Evolutionary conservation across 2,329 filamentous ascomycete species (phyloP).

Genomic region (Eutypella sp.): DNA sequence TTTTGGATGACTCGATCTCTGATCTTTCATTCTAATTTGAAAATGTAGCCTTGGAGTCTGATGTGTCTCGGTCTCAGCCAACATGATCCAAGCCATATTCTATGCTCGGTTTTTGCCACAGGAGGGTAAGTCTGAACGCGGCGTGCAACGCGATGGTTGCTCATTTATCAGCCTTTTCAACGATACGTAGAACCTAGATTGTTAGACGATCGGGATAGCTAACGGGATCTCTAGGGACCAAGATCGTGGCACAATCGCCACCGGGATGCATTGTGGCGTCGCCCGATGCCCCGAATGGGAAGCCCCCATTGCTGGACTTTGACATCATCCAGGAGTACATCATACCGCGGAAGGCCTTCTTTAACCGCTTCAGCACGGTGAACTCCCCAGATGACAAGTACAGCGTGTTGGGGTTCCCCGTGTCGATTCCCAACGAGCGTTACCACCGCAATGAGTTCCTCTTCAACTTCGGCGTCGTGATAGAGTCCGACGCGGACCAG

Average conservation of each 20-base stretch:
- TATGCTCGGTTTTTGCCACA: constrained; percentile 65
- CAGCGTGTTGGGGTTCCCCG: constrained; percentile 79
- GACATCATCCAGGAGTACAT: constrained; percentile 84
- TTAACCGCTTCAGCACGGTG: constrained; percentile 82
- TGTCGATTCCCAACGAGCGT: constrained; percentile 76
- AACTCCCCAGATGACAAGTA: constrained; percentile 66
- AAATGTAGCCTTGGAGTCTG: background rate
- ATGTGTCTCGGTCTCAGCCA: constrained; percentile 8
- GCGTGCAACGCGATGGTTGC: no score
- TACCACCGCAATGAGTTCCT: constrained; percentile 96
- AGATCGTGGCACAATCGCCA: constrained; percentile 58
- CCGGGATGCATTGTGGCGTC: constrained; percentile 55
- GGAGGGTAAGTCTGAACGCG: constrained; percentile 44
- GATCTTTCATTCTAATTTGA: background rate
- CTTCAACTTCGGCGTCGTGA: constrained; percentile 91
- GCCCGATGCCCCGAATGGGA: constrained; percentile 33
- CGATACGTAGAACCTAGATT: no score
- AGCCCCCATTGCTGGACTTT: constrained; percentile 73
- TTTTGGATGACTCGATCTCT: background rate
- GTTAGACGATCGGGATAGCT: constrained; percentile 5
- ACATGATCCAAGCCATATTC: constrained; percentile 66
- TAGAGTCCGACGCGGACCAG: constrained; percentile 63
- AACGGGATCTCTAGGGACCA: constrained; percentile 44
- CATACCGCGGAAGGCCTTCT: constrained; percentile 91
- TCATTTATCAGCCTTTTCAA: no score